Base-by-base conservation (phyloP, 495 filamentous ascomycete genomes). In the Penicillium soppii region DNA sequence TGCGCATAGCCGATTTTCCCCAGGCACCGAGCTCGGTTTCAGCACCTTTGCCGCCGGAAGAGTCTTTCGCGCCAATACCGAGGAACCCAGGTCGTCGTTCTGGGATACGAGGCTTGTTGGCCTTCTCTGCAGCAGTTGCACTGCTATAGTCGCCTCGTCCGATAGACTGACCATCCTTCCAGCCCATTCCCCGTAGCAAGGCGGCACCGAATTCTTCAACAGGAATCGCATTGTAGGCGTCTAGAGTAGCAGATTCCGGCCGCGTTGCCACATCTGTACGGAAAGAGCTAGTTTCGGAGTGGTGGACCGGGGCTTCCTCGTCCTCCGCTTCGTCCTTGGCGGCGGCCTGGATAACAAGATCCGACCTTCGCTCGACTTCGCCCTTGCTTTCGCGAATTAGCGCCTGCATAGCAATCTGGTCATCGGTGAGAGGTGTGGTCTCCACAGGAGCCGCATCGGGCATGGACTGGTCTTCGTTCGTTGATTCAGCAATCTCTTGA, bases 201-300 rank as follows among this genome's bases (percentile, higher is more conserved):
- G 89, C 90, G 19, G 89, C 85, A 26, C 92, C 94, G 59, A 97
- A 99, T 50, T 95, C 90, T 52, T 97, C 94, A 29, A 97, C 90
- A 0, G 95, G 92, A 9, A 96, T 81, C 4, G 85, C 82, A 22
- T 82, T 85, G 69, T 99, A 99, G 57, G 92, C 90, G 38, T 90
- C 90, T 19, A 94, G 72, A 0, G 81, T 86, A 2, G 91, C 84
- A 13, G 82, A 70, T 19, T 90, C 86, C 0, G 91, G 91, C 0
- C 90, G 84, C n/a, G 79, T 76, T 2, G 78, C 75, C 33, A 91
- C 76, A 59, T 88, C 86, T 8, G 75, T 69, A 23, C 79, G 74
- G 65, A 91, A 95, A 1, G 82, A 83, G 20, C 83, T 82, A 32
- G 85, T 76, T 61, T 95, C 91, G 25, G 80, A 73, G 45, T 66